These are phyloP conservation scores for Suillus brevipes DNA, from an alignment of 768 basidiomycete species.

Conservation along the genomic window DNA sequence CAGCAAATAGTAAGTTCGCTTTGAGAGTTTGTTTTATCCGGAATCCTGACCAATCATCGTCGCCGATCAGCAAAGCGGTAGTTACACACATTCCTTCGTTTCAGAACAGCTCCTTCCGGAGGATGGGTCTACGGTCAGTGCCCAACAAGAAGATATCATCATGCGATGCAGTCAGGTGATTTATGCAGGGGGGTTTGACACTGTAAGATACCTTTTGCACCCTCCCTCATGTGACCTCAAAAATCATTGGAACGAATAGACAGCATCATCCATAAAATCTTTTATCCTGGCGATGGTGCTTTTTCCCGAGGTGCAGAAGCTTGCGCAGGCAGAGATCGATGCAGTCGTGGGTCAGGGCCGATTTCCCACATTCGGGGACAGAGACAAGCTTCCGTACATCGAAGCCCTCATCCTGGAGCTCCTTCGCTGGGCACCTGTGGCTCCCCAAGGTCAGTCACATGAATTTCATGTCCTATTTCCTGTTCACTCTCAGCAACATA, in stretches of 20 bases:
- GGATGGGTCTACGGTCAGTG: background rate
- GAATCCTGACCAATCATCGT: background rate
- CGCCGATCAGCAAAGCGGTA: background rate
- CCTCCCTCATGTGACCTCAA: background rate
- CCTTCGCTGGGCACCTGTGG: slow-evolving; percentile 22
- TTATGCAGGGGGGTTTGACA: slow-evolving; percentile 25
- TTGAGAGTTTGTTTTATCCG: background rate
- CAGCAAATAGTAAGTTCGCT: slow-evolving; percentile 18
- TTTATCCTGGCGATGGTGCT: slow-evolving; percentile 31
- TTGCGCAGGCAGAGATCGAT: slow-evolving; percentile 29
- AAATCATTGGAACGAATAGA: background rate
- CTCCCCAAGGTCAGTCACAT: slow-evolving; percentile 1
- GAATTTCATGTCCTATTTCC: too few relatives aligned
- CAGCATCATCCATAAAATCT: background rate
- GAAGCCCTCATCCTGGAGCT: slow-evolving; percentile 26
- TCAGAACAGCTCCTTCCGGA: background rate
- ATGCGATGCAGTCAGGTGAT: slow-evolving; percentile 17
- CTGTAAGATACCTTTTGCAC: slow-evolving; percentile 18
- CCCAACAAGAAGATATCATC: slow-evolving; percentile 11
- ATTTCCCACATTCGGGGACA: slow-evolving; percentile 26
- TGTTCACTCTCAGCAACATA: background rate
- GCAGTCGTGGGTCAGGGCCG: slow-evolving; percentile 21
- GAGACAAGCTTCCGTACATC: slow-evolving; percentile 26
- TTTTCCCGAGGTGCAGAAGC: slow-evolving; percentile 26
- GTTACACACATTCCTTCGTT: background rate